Percentiles rank a stretch among this genome's conserved stretches.
These are phyloP conservation scores for Fusarium proliferatum DNA, from an alignment of 2,329 filamentous ascomycete species.

Conservation along the genomic window DNA sequence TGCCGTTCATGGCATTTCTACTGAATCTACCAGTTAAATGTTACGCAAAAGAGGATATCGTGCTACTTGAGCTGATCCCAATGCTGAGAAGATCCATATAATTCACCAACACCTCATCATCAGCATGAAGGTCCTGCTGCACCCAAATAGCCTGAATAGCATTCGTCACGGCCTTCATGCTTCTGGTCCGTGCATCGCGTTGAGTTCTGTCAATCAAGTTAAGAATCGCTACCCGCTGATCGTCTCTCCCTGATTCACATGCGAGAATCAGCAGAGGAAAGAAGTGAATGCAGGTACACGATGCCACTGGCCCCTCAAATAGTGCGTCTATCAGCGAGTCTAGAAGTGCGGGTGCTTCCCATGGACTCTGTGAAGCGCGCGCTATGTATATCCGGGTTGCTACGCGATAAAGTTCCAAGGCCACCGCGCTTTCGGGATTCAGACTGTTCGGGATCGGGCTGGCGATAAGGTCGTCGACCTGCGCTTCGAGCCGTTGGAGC, in stretches of 20 bases:
- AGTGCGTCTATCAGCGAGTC: slow-evolving; percentile 32
- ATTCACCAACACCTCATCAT: slow-evolving; percentile 45
- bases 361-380: slow-evolving; percentile 40
- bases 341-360: slow-evolving; percentile 33
- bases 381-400: slow-evolving; percentile 33
- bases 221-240: slow-evolving; percentile 46
- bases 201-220: slow-evolving; percentile 47
- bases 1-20: not conserved
- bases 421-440: not conserved
- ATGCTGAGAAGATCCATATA: slow-evolving; percentile 45
- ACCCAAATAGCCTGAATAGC: slow-evolving; percentile 49
- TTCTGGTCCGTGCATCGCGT: slow-evolving; percentile 29
- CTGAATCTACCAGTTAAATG: not conserved
- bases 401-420: slow-evolving; percentile 22
- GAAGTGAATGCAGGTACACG: slow-evolving; percentile 45
- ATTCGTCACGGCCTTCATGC: slow-evolving; percentile 35
- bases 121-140: slow-evolving; percentile 49
- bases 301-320: slow-evolving; percentile 26
- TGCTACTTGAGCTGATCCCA: slow-evolving; percentile 23
- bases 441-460: not conserved
- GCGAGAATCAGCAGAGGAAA: slow-evolving; percentile 51
- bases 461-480: not conserved
- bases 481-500: slow-evolving; percentile 16
- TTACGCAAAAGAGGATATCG: slow-evolving; percentile 26
- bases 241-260: slow-evolving; percentile 50